Evolutionary conservation across 164 flowering plant species (phyloP), one percentile per base, ranked within the genome.

Genomic region (Chimonanthus praecox): DNA sequence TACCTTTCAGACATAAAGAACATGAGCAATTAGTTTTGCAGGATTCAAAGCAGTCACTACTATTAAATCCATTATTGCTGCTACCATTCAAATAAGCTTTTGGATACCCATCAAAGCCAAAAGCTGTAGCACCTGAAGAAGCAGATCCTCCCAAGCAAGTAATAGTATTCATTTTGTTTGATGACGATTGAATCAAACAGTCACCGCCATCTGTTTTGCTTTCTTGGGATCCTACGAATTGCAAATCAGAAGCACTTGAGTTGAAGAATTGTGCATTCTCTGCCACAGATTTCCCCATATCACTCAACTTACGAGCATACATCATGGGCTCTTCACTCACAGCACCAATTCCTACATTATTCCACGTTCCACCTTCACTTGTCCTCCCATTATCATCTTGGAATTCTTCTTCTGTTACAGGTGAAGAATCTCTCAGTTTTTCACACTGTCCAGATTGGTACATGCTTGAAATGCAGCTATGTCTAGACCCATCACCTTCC

Each of bases 1-100:
- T 84, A 94, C 98, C 98, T 91, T 92, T 90, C 75, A 81, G 78
- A 81, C 98, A 94, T 73, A 91, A 91, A 46, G 94, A 85, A 76
- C 98, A 94, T 20, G 94, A 78, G 81, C 98, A 94, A 75, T 72
- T 33, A 1, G 1, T 33, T 69, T 88, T 92, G 71, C 85, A 82
- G 70, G 72, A 20, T 66, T 88, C 88, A 47, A 72, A 68, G 6
- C 66, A 82, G 0, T 70, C 76, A 71, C 67, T 67, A 67, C 74
- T 33, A 80, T 75, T 74, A 33, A 75, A 73, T 54, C 76, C 79
- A 68, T 68, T 80, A 75, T 77, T 79, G 49, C 74, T 77, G 49
- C 74, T 45, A 54, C 47, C 7, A 33, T 46, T 18, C 15, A 20
- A 51, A 46, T 71, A 44, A 3, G 54, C 45, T 62, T 48, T 74